Evolutionary conservation across 495 filamentous ascomycete genomes (phyloP).

Genomic region (Penicillium riverlandense): DNA sequence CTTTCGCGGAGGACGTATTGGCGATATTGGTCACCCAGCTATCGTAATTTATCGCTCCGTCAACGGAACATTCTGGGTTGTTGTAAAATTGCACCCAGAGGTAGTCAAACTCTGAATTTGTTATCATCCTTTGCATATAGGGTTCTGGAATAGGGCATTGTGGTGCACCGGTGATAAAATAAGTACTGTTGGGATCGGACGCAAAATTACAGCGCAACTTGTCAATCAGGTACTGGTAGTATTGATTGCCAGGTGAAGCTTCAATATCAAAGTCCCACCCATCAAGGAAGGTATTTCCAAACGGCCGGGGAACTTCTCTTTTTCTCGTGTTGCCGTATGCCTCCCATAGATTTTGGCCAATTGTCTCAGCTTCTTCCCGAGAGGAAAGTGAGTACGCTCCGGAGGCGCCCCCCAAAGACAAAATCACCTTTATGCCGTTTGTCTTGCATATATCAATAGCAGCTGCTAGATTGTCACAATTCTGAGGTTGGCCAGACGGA

Average conservation of each 20-base stretch:
- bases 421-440: slow-evolving; percentile 40
- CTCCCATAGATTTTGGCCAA: slow-evolving; percentile 47
- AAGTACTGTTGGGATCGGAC: slow-evolving; percentile 34
- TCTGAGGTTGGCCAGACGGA: slow-evolving; percentile 11
- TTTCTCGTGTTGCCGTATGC: slow-evolving; percentile 41
- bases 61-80: slow-evolving; percentile 24
- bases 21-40: slow-evolving; percentile 38
- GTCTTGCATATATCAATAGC: slow-evolving; percentile 45
- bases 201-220: slow-evolving; percentile 40
- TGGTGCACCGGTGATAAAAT: slow-evolving; percentile 52
- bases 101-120: slow-evolving; percentile 25
- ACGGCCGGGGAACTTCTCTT: slow-evolving; percentile 32
- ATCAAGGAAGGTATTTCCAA: slow-evolving; percentile 46
- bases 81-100: slow-evolving; percentile 45
- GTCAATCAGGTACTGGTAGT: slow-evolving; percentile 37
- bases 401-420: slow-evolving; percentile 42
- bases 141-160: slow-evolving; percentile 50
- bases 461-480: slow-evolving; percentile 37
- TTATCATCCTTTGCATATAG: slow-evolving; percentile 37
- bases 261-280: slow-evolving; percentile 53
- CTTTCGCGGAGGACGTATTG: slow-evolving; percentile 24
- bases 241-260: slow-evolving; percentile 16
- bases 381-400: slow-evolving; percentile 32
- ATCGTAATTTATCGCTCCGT: slow-evolving; percentile 26
- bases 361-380: slow-evolving; percentile 31